Evolutionary conservation across 768 basidiomycete genomes (phyloP), one percentile per base, ranked within the genome.

Genomic region (Auricularia auricula-judae): DNA sequence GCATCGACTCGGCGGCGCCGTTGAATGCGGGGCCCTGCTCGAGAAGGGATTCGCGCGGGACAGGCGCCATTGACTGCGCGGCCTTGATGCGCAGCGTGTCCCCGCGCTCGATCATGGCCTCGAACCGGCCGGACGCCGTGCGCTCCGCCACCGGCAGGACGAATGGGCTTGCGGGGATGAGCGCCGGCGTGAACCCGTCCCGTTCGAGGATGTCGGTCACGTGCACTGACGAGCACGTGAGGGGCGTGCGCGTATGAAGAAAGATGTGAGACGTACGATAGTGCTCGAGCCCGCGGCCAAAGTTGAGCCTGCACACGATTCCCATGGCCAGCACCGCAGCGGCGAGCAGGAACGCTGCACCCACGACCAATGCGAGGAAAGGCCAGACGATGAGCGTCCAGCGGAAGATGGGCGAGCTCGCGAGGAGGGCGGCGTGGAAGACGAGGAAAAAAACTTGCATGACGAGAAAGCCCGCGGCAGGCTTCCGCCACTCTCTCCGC

Each of bases 251-350:
- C 5, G 47, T 51, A 18, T 18, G 47, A 16, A 18, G 21, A 10
- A 18, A 51, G 5, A 14, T 10, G 18, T 8, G 5, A 18, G 34
- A 65, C 81, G 73, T 70, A 84, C 84, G 72, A 66, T 79, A 84
- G 35, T 84, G 80, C 3, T 77, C 76, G 8, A 84, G 75, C 1
- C 83, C 84, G 68, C 78, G 81, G 12, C 81, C 83, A 68, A 84
- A 86, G 67, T 84, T 79, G 34, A 79, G 64, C 61, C 81, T 75
- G 70, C 83, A 84, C n/a, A 80, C 59, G 56, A 83, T 58, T 3
- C 78, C 82, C 11, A 84, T 66, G 36, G 74, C 65, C 18, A 76
- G 73, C 3, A 81, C 79, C 7, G 72, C 66, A 5, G 82, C 69
- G 18, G 47, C 47, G 47, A 51, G 47, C 4, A 51, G 47, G 47